These are phyloP conservation scores for Coemansia sp. DNA, from an alignment of 192 early-diverging fungal genomes.

Conservation along the genomic window DNA sequence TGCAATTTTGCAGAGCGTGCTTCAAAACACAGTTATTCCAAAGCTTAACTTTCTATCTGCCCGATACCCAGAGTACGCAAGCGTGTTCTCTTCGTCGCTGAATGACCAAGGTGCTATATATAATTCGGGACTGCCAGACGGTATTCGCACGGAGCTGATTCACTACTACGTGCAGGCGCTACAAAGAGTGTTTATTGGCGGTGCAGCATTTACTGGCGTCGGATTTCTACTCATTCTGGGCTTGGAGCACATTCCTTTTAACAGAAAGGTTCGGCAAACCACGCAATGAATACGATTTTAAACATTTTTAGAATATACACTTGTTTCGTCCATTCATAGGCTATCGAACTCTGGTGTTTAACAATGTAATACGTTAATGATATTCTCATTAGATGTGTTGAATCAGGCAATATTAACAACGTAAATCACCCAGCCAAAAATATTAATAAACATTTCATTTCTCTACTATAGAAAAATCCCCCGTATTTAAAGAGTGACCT, in stretches of 20 bases:
- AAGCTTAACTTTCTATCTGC: conserved; percentile 9
- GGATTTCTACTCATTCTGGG: conserved; percentile 55
- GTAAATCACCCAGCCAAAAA: conserved; percentile 9
- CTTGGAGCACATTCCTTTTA: conserved; percentile 28
- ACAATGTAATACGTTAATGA: no score
- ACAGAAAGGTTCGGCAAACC: no score
- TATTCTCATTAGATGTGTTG: no score
- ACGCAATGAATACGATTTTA: no score
- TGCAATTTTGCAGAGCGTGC: conserved; percentile 39
- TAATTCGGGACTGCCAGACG: conserved; percentile 34
- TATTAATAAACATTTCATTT: neutral
- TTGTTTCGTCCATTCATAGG: no score
- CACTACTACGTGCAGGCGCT: conserved; percentile 58
- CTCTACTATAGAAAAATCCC: no score
- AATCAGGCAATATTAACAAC: neutral
- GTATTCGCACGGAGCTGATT: conserved; percentile 23
- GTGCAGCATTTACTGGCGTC: conserved; percentile 55
- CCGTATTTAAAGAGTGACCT: conserved; percentile 54
- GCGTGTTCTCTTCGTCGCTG: conserved; percentile 12
- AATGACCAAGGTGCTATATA: conserved; percentile 43
- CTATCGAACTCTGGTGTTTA: no score
- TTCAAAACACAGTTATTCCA: conserved; percentile 23
- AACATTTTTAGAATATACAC: no score
- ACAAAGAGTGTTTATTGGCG: conserved; percentile 57
- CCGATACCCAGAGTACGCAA: conserved; percentile 24